A percentile compares a stretch with the other conserved stretches of the same genome.
phyloP scores from a whole-genome alignment of 768 basidiomycete species.

The Suillus occidentalis region DNA sequence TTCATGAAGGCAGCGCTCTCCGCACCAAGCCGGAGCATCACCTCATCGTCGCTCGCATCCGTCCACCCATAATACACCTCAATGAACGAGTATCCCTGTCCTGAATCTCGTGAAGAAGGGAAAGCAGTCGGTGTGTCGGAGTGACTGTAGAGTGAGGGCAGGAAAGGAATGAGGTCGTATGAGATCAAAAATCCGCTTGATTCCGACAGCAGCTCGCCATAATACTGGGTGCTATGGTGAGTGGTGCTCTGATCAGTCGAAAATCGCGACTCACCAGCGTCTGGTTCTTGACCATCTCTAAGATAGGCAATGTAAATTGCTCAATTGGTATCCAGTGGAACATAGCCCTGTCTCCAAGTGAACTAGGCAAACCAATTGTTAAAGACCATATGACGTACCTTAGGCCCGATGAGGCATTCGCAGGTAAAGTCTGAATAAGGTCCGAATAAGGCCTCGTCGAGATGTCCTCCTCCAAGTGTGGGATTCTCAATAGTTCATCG shows the following conservation, averaged over 20 bases:
- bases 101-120: conserved; percentile 40
- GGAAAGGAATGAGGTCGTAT: conserved; percentile 48
- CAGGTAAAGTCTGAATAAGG: conserved; percentile 2
- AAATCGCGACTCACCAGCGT: background rate
- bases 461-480: conserved; percentile 1
- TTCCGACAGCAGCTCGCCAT: conserved; percentile 9
- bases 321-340: background rate
- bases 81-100: conserved; percentile 38
- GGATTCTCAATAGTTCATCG: conserved; percentile 1
- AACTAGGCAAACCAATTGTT: background rate
- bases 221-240: conserved; percentile 6
- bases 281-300: conserved; percentile 1
- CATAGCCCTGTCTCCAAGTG: background rate
- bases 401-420: conserved; percentile 1
- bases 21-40: conserved; percentile 41
- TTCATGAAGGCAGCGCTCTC: conserved; percentile 42
- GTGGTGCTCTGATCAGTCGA: background rate
- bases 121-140: conserved; percentile 43
- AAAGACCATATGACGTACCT: background rate
- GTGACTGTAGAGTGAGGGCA: conserved; percentile 41
- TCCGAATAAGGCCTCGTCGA: conserved; percentile 3
- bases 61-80: conserved; percentile 51
- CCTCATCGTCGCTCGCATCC: conserved; percentile 32
- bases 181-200: conserved; percentile 9
- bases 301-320: background rate